Evolutionary conservation across 371 early-diverging fungal species (phyloP).

Genomic region (Saksenaea oblongispora): DNA sequence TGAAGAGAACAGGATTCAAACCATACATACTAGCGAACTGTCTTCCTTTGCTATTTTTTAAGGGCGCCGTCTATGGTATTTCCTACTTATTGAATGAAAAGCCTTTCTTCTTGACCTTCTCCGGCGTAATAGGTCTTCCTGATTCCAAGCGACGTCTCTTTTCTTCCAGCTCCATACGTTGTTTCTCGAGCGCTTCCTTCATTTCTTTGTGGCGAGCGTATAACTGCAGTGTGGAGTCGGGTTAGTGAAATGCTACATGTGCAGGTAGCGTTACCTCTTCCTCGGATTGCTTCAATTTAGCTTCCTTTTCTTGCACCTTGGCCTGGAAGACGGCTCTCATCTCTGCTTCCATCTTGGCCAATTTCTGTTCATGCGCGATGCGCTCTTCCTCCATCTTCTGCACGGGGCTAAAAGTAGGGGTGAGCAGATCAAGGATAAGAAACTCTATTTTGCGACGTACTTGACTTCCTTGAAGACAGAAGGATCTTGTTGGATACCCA

Average conservation of each 20-base stretch:
- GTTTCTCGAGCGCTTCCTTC: slow-evolving; percentile 94
- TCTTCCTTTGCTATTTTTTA: no score
- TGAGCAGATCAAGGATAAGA: not conserved
- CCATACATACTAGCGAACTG: no score
- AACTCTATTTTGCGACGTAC: slow-evolving; percentile 21
- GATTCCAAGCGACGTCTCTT: slow-evolving; percentile 86
- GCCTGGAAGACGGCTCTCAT: slow-evolving; percentile 97
- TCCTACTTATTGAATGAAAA: slow-evolving; percentile 67
- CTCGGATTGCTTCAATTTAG: slow-evolving; percentile 94
- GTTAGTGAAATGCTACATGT: no score
- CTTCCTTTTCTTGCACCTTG: slow-evolving; percentile 96
- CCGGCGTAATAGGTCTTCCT: slow-evolving; percentile 83
- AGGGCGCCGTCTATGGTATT: not conserved
- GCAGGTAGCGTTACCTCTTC: slow-evolving; percentile 69
- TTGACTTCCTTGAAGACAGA: slow-evolving; percentile 83
- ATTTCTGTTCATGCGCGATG: slow-evolving; percentile 87
- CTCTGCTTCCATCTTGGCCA: slow-evolving; percentile 96
- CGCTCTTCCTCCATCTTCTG: slow-evolving; percentile 92
- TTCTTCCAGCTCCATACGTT: slow-evolving; percentile 89
- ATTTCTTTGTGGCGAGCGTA: slow-evolving; percentile 95
- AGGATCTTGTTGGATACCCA: slow-evolving; percentile 81
- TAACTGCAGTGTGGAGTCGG: slow-evolving; percentile 34
- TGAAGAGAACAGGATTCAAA: no score
- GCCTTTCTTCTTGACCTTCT: slow-evolving; percentile 75
- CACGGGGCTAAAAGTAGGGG: slow-evolving; percentile 58